Evolutionary conservation across 352 stramenopile species (phyloP), one percentile per base, ranked within the genome.

Genomic region (Thalassiosira oceanica): DNA sequence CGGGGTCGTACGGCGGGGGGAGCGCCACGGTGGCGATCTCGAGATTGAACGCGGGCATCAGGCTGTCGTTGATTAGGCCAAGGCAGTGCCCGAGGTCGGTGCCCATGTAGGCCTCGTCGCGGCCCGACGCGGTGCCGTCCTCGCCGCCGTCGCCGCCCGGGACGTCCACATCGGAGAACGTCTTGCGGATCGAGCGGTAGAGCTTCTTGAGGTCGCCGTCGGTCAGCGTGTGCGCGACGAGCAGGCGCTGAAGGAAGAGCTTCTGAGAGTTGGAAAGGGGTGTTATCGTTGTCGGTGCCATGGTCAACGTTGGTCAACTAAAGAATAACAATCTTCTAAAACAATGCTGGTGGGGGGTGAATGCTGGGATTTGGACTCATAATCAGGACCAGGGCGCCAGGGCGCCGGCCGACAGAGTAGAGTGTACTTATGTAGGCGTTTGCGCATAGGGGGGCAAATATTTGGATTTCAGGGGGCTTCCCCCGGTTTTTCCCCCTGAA

Each of bases 211-310:
- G 66, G 27, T 85, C 33, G 2, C 68, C 36, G 50, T 85, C 54
- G 28, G 60, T 73, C 16, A 88, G 37, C 35, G 69, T 63, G 44
- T 85, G 74, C 1, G 27, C 39, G 8, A 77, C 78, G 16, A 88
- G 65, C 15, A 88, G 61, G n/a, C 73, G 57, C 53, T 88, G 81
- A 16, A 88, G 68, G 45, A 88, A 76, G 2, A 84, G 35, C 41
- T 88, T 72, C 68, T 88, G 81, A 28, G 61, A 74, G 45, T 67
- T 55, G n/a, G 65, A 42, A 11, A 86, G 70, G 50, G 71, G 65
- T 29, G 52, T 24, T 15, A 78, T 81, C 3, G 23, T 51, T 3
- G 50, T 28, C 20, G 35, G 23, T 7, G 50, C 48, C 57, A 67
- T 67, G 15, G 29, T 54, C 10, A 21, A 26, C 20, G 16, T 42